Conservation (phyloP, 1,139 yeast genomes). For the Yamadazyma atlantica region DNA sequence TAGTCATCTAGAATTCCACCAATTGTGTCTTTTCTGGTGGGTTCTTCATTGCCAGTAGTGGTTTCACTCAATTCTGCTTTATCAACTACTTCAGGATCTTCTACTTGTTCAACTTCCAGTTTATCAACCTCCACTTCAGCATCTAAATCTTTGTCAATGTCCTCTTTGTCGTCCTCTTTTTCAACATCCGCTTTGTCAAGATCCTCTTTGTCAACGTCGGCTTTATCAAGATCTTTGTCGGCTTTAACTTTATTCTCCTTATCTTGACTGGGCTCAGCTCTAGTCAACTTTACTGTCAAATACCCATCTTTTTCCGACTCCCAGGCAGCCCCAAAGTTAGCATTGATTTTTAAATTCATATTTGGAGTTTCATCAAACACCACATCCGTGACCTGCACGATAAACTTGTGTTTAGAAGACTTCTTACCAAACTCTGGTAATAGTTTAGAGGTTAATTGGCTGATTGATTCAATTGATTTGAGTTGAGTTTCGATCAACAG, state of each 20-base stretch:
- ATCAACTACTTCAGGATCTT: too few species aligned
- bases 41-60: not conserved
- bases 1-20: conserved; percentile 11
- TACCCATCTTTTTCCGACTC: conserved; percentile 40
- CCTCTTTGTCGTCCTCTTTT: too few species aligned
- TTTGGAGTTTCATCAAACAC: conserved; percentile 13
- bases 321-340: conserved; percentile 41
- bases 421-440: conserved; percentile 24
- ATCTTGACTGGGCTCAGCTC: not conserved
- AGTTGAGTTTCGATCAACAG: conserved; percentile 8
- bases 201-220: too few species aligned
- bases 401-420: conserved; percentile 39
- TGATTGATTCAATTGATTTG: conserved; percentile 2
- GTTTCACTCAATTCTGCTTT: conserved; percentile 1
- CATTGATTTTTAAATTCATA: conserved; percentile 19
- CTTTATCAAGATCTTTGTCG: too few species aligned
- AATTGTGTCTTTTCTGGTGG: conserved; percentile 8
- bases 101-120: too few species aligned
- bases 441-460: conserved; percentile 14
- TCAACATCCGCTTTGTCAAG: too few species aligned
- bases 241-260: too few species aligned
- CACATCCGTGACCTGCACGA: conserved; percentile 28
- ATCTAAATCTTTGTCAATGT: too few species aligned
- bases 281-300: conserved; percentile 9
- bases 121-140: too few species aligned